Conservation (phyloP, 345 rosid genomes). For the Syzygium aqueum region DNA sequence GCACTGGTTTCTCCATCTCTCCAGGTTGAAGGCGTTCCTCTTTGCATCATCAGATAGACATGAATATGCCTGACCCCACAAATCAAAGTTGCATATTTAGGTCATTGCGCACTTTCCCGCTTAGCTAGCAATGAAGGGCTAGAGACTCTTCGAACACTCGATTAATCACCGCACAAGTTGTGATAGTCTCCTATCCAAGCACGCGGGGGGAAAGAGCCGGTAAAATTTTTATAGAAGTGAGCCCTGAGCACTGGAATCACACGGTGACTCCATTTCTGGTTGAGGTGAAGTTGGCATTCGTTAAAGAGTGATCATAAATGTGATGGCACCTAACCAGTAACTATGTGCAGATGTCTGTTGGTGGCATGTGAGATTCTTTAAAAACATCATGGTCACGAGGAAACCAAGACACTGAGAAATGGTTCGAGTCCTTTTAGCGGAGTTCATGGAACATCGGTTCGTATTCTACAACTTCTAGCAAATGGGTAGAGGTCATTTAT, state of each 20-base stretch:
- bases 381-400: neutral
- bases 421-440: neutral
- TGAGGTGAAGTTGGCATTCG: neutral
- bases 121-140: too few species aligned
- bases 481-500: neutral
- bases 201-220: neutral
- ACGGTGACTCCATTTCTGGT: neutral
- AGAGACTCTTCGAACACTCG: neutral
- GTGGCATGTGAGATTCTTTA: neutral
- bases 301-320: neutral
- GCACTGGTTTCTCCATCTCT: conserved; percentile 49
- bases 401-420: neutral
- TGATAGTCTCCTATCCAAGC: neutral
- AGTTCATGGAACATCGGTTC: neutral
- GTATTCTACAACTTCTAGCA: neutral
- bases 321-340: neutral
- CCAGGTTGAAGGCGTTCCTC: conserved; percentile 52
- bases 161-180: neutral
- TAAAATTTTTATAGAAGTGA: neutral
- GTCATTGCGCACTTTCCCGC: neutral
- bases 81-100: neutral
- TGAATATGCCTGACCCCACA: conserved; percentile 52
- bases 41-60: conserved; percentile 52
- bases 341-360: neutral
- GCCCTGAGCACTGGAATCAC: neutral